Conservation (phyloP, 2,329 filamentous ascomycete genomes). For the Graphilbum sp. region DNA sequence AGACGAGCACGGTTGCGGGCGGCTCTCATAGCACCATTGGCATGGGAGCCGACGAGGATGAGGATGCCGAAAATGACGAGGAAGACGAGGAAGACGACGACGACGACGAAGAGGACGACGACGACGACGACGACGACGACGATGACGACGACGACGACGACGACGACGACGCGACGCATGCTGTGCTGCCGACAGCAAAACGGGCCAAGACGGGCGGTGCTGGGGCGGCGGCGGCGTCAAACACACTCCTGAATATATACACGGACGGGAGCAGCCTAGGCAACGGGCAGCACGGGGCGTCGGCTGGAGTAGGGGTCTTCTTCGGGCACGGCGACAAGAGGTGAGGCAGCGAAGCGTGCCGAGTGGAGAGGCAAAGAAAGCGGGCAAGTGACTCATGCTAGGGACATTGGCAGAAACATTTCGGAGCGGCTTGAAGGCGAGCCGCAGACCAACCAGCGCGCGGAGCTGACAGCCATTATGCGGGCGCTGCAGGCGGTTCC, state of each 20-base stretch:
- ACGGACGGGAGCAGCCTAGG: constrained; percentile 46
- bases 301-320: constrained; percentile 46
- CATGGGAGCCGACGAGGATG: no score
- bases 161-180: constrained; percentile 12
- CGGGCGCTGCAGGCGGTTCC: constrained; percentile 67
- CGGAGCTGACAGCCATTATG: constrained; percentile 79
- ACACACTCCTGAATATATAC: constrained; percentile 34
- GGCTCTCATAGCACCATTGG: no score
- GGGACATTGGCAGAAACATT: constrained; percentile 31
- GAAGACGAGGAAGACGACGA: constrained; percentile 15
- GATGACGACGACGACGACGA: constrained; percentile 15
- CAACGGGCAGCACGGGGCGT: constrained; percentile 39
- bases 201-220: constrained; percentile 14
- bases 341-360: constrained; percentile 16
- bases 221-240: constrained; percentile 5
- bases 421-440: constrained; percentile 60
- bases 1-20: no score
- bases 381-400: no score
- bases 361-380: no score
- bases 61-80: constrained; percentile 9
- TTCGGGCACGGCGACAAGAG: constrained; percentile 41
- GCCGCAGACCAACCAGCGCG: constrained; percentile 84
- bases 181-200: constrained; percentile 20
- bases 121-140: constrained; percentile 11
- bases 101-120: constrained; percentile 12